Percentiles rank a stretch among this genome's conserved stretches.
Evolutionary conservation across 768 basidiomycete genomes (phyloP).

Genomic region (Termitomyces eurrhizus): DNA sequence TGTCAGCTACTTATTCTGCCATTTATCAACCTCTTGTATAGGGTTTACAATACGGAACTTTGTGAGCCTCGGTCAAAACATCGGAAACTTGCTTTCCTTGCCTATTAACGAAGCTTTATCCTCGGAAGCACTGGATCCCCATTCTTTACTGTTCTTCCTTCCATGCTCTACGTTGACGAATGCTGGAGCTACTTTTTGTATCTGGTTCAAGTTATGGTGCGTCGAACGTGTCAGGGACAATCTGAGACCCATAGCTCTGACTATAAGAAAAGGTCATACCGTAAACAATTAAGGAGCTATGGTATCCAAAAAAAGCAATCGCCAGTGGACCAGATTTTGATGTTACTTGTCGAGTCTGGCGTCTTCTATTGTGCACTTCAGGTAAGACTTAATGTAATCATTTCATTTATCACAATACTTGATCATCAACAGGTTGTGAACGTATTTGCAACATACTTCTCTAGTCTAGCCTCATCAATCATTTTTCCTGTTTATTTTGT

Average conservation of each 20-base stretch:
- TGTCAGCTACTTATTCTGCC: not conserved
- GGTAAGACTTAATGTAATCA: not conserved
- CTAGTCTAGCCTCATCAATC: not conserved
- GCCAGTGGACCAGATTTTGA: not conserved
- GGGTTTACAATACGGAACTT: not conserved
- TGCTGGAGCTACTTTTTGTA: not conserved
- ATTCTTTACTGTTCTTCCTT: not conserved
- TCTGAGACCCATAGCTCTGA: not conserved
- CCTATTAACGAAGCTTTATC: too few relatives aligned
- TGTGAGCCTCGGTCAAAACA: not conserved
- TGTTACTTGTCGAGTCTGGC: slow-evolving; percentile 2
- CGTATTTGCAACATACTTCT: not conserved
- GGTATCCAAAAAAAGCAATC: not conserved
- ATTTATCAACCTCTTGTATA: not conserved
- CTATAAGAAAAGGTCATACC: not conserved
- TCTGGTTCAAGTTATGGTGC: slow-evolving; percentile 1
- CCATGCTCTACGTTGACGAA: not conserved
- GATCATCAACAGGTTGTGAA: not conserved
- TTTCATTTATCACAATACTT: not conserved
- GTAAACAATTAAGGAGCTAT: not conserved
- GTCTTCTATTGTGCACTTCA: not conserved
- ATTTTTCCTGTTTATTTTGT: slow-evolving; percentile 1
- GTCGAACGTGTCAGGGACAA: too few relatives aligned
- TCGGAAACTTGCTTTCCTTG: not conserved
- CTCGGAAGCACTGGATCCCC: not conserved